These are phyloP conservation scores for Achaetomium macrosporum DNA, from an alignment of 2,329 filamentous ascomycete species.

Conservation along the genomic window DNA sequence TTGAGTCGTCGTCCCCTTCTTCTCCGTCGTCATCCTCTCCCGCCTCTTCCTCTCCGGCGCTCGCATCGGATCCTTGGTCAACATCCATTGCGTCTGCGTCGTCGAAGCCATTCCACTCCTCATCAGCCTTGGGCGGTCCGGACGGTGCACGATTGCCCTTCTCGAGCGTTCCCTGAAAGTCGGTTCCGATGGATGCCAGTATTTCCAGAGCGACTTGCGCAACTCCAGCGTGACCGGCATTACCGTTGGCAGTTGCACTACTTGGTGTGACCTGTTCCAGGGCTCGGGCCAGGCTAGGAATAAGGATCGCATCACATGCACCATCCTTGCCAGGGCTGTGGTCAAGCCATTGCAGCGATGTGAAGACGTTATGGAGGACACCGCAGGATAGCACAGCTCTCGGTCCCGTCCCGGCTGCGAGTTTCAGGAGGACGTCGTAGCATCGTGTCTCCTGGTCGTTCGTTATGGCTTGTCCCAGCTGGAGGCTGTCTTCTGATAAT, in stretches of 20 bases:
- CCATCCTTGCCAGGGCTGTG: constrained; percentile 42
- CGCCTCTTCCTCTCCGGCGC: constrained; percentile 30
- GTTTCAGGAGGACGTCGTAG: constrained; percentile 44
- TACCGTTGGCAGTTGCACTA: constrained; percentile 30
- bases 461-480: constrained; percentile 48
- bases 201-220: constrained; percentile 55
- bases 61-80: constrained; percentile 26
- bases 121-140: constrained; percentile 21
- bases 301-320: constrained; percentile 45
- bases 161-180: constrained; percentile 46
- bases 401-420: constrained; percentile 40
- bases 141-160: constrained; percentile 35
- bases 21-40: constrained; percentile 35
- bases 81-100: constrained; percentile 35
- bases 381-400: constrained; percentile 53
- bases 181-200: constrained; percentile 58
- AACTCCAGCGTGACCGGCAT: constrained; percentile 40
- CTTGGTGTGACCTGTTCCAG: constrained; percentile 33
- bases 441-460: constrained; percentile 41
- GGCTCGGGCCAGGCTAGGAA: constrained; percentile 39
- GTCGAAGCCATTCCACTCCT: constrained; percentile 36
- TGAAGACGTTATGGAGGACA: constrained; percentile 57
- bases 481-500: constrained; percentile 54
- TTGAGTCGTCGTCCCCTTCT: constrained; percentile 36
- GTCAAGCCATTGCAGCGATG: constrained; percentile 48